These are phyloP conservation scores for Penicillium canariense DNA, from an alignment of 495 filamentous ascomycete species.

Conservation along the genomic window DNA sequence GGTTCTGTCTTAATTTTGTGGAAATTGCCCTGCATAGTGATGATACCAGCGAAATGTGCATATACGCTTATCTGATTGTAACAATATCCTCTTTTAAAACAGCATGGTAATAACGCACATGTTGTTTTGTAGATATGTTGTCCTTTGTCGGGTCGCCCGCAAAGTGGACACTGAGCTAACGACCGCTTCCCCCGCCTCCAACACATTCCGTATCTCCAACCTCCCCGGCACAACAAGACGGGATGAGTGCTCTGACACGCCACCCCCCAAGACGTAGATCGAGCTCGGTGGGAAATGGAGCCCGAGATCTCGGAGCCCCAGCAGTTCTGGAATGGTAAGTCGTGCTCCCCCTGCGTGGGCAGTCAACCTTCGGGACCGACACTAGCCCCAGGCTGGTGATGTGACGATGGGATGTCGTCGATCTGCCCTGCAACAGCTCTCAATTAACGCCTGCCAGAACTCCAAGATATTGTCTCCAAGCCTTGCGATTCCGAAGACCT, in stretches of 20 bases:
- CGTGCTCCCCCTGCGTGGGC: constrained; percentile 3
- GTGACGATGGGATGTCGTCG: background rate
- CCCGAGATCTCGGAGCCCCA: constrained; percentile 73
- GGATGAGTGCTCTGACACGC: constrained; percentile 41
- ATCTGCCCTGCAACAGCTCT: constrained; percentile 5
- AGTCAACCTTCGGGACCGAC: background rate
- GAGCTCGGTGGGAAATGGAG: constrained; percentile 48
- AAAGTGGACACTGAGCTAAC: constrained; percentile 10
- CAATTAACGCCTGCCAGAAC: constrained; percentile 52
- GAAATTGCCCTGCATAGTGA: constrained; percentile 23
- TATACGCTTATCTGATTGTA: constrained; percentile 9
- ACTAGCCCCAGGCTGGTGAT: background rate
- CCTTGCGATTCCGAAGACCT: constrained; percentile 69
- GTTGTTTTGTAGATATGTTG: background rate
- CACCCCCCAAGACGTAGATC: constrained; percentile 36
- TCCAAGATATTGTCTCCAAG: constrained; percentile 74
- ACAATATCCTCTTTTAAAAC: background rate
- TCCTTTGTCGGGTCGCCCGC: background rate
- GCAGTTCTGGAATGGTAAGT: constrained; percentile 90
- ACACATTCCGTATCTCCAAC: constrained; percentile 28
- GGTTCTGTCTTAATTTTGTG: constrained; percentile 6
- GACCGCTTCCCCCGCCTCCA: constrained; percentile 25
- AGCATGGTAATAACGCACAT: too few relatives aligned
- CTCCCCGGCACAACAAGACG: constrained; percentile 30
- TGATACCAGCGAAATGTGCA: constrained; percentile 30